Percentiles rank a stretch among this genome's conserved stretches.
Conservation (phyloP, 2,329 filamentous ascomycete genomes). For the Pseudogymnoascus sp. region DNA sequence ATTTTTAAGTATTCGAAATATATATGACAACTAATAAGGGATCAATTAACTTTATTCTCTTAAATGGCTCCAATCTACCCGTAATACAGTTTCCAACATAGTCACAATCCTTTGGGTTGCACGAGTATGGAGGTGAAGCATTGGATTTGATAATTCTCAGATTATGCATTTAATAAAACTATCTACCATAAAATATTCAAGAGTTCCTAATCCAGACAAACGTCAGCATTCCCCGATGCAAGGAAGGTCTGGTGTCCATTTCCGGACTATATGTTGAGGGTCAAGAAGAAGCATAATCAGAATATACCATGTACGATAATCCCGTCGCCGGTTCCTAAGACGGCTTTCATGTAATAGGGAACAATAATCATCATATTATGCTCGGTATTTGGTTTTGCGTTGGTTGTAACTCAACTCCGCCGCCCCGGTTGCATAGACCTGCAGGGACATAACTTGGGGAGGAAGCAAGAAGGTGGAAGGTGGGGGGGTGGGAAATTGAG, state of each 20-base stretch:
- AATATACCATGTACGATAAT: constrained; percentile 10
- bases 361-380: constrained; percentile 9
- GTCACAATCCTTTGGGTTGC: neutral
- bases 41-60: neutral
- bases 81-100: neutral
- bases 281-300: neutral
- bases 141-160: neutral
- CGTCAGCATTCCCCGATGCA: neutral
- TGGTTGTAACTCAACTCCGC: neutral
- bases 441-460: constrained; percentile 1
- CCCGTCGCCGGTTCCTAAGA: constrained; percentile 3
- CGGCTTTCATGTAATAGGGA: constrained; percentile 9
- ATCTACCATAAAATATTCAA: neutral
- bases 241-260: neutral
- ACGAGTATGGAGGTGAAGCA: neutral
- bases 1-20: neutral
- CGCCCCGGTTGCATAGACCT: neutral
- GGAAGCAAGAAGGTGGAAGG: neutral
- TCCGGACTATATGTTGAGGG: neutral
- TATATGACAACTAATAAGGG: neutral
- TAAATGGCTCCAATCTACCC: neutral
- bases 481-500: no score
- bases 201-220: neutral
- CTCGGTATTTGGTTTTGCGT: neutral
- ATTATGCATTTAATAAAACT: neutral